Percentiles rank a stretch among this genome's conserved stretches.
Conservation (phyloP, 2,329 filamentous ascomycete genomes). For the Pseudodiploospora longispora region DNA sequence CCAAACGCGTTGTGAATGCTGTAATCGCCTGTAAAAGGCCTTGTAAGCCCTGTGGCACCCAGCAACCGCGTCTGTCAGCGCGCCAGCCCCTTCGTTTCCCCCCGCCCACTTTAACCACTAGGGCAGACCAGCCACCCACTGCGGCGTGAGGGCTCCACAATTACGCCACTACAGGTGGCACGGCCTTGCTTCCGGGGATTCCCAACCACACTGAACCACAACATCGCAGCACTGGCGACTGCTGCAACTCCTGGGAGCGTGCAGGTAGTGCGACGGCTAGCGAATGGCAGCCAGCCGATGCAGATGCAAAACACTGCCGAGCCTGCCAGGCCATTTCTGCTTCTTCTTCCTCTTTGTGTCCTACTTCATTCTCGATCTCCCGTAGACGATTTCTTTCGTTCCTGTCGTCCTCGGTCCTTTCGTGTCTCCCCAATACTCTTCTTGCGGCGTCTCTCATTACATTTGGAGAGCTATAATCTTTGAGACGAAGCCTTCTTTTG, state of each 20-base stretch:
- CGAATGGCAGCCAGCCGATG: background rate
- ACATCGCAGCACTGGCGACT: conserved; percentile 7
- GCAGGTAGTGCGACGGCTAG: background rate
- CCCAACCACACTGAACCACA: conserved; percentile 22
- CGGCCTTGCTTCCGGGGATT: conserved; percentile 11
- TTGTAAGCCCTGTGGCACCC: too few species aligned
- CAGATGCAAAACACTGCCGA: conserved; percentile 1
- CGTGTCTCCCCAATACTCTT: background rate
- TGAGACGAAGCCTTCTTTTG: too few species aligned
- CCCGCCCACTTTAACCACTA: conserved; percentile 18
- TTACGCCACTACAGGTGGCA: too few species aligned
- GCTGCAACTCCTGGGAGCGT: conserved; percentile 1
- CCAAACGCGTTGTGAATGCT: too few species aligned
- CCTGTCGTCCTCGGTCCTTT: background rate
- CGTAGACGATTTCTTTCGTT: background rate
- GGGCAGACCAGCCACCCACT: conserved; percentile 2
- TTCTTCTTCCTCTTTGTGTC: background rate
- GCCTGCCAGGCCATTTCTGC: background rate
- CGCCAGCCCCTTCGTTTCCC: conserved; percentile 27
- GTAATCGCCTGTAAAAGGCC: too few species aligned
- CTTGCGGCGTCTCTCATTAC: too few species aligned
- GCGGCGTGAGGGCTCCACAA: too few species aligned
- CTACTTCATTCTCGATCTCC: too few species aligned
- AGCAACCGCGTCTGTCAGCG: background rate
- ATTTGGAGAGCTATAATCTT: too few species aligned